phyloP scores from a whole-genome alignment of 192 early-diverging fungal species.

The Helicostylum pulchrum region DNA sequence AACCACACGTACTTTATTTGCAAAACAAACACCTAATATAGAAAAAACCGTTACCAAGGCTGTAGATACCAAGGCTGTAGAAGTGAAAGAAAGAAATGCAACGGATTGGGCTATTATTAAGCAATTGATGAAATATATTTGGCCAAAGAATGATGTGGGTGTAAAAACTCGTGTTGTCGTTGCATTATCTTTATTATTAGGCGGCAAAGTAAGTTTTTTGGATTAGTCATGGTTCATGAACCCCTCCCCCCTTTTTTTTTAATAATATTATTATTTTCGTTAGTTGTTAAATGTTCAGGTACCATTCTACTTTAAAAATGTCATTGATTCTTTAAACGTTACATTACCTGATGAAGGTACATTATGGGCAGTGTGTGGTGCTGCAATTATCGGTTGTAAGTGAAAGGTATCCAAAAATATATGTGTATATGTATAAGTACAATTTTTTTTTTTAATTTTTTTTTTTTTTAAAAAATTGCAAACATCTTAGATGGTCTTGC shows the following conservation, averaged over 20 bases:
- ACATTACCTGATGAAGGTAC: conserved; percentile 60
- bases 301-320: conserved; percentile 92
- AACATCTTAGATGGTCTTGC: conserved; percentile 73
- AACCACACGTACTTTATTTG: too few relatives aligned
- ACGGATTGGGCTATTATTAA: conserved; percentile 41
- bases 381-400: conserved; percentile 86
- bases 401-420: background rate
- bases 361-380: conserved; percentile 77
- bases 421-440: background rate
- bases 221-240: conserved; percentile 13
- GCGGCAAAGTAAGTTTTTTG: conserved; percentile 58
- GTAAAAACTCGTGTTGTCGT: conserved; percentile 85
- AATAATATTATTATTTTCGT: background rate
- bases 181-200: conserved; percentile 80
- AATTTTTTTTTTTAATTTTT: background rate
- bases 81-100: conserved; percentile 20
- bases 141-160: conserved; percentile 85
- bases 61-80: too few relatives aligned
- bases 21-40: too few relatives aligned
- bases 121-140: conserved; percentile 56
- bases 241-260: conserved; percentile 6
- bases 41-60: too few relatives aligned
- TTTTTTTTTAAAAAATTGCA: background rate
- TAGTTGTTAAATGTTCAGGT: conserved; percentile 88
- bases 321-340: conserved; percentile 82